Percentiles rank a stretch among this genome's conserved stretches.
Conservation (phyloP, 169 alveolate genomes). For the Theileria parva region DNA sequence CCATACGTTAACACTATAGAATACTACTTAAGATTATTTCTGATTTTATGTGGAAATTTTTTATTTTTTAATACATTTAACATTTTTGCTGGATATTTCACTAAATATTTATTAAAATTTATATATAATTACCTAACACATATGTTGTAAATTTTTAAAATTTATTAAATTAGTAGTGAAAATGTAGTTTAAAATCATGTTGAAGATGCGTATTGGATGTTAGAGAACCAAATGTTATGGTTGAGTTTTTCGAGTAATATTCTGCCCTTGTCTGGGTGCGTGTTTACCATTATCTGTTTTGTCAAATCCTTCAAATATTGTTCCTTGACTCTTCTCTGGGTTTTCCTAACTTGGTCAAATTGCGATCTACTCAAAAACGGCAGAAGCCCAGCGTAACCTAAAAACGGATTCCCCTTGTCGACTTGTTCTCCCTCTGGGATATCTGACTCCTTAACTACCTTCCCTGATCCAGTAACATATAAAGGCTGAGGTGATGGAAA, state of each 20-base stretch:
- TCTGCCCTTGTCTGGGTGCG: conserved; percentile 40
- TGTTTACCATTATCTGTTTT: background rate
- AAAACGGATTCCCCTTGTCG: conserved; percentile 67
- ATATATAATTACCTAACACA: no score
- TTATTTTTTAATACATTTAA: no score
- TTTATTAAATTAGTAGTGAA: no score
- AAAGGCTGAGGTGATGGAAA: conserved; percentile 63
- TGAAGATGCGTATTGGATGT: conserved; percentile 39
- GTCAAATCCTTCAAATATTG: conserved; percentile 38
- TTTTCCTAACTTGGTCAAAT: conserved; percentile 35
- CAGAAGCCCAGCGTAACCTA: conserved; percentile 68
- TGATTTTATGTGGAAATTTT: no score
- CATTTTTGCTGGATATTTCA: no score
- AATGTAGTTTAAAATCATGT: conserved; percentile 1
- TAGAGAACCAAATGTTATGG: conserved; percentile 50
- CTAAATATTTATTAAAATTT: no score
- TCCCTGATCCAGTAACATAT: conserved; percentile 17
- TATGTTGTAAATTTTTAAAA: no score
- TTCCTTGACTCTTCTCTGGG: conserved; percentile 50
- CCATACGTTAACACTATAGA: no score
- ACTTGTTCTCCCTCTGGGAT: conserved; percentile 34
- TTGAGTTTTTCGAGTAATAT: conserved; percentile 41
- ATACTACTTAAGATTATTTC: no score
- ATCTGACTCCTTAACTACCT: conserved; percentile 4
- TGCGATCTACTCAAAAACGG: conserved; percentile 73